phyloP scores from a whole-genome alignment of 768 basidiomycete genomes.

The Trametes meyenii region DNA sequence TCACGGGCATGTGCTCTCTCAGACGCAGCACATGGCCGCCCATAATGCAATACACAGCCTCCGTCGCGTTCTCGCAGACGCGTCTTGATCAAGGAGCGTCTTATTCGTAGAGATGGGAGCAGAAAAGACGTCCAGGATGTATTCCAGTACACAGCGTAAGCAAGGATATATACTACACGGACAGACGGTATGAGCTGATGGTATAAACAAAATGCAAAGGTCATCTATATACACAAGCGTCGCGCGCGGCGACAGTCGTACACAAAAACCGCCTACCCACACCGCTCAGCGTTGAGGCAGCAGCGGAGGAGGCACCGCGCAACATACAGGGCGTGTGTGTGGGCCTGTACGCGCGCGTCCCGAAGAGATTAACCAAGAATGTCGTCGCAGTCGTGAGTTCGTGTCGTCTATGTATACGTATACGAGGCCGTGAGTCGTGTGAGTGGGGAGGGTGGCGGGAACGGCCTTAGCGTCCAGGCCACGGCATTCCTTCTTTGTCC shows the following conservation, averaged over 20 bases:
- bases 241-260: not conserved
- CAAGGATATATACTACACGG: slow-evolving; percentile 10
- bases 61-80: not conserved
- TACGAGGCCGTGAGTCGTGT: not conserved
- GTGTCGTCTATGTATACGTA: not conserved
- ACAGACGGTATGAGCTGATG: slow-evolving; percentile 10
- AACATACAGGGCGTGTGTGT: not conserved
- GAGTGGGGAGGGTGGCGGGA: not conserved
- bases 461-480: slow-evolving; percentile 46
- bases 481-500: slow-evolving; percentile 49
- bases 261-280: not conserved
- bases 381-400: slow-evolving; percentile 9
- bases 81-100: too few species aligned
- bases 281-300: not conserved
- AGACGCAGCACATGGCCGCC: not conserved
- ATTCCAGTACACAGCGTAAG: slow-evolving; percentile 15
- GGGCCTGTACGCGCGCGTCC: not conserved
- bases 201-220: slow-evolving; percentile 15
- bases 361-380: slow-evolving; percentile 1
- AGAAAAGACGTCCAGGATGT: not conserved
- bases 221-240: slow-evolving; percentile 5
- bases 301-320: not conserved
- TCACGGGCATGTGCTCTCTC: not conserved
- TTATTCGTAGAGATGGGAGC: not conserved
- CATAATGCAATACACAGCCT: slow-evolving; percentile 1